A percentile compares a stretch with the other conserved stretches of the same genome.
These are phyloP conservation scores for Corymbia maculata DNA, from an alignment of 345 rosid genomes.

Conservation along the genomic window DNA sequence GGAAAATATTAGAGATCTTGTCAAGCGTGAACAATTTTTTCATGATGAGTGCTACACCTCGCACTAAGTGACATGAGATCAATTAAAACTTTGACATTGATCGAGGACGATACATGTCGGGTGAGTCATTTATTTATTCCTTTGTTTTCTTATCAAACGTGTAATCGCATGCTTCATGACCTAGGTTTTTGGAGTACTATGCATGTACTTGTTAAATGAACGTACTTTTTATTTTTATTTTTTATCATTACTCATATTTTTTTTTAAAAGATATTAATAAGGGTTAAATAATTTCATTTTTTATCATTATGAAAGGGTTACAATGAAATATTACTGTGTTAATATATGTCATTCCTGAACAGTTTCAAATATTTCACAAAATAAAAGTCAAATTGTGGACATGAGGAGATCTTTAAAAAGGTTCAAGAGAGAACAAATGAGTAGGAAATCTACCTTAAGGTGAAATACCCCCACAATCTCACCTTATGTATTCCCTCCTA, in stretches of 20 bases:
- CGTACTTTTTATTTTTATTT: not conserved
- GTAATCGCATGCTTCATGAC: accelerated
- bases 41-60: not conserved
- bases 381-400: not conserved
- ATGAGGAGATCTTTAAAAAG: no score
- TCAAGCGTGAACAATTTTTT: not conserved
- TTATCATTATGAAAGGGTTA: not conserved
- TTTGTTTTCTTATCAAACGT: not conserved
- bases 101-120: not conserved
- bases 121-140: not conserved
- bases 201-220: not conserved
- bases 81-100: not conserved
- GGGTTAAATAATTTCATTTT: not conserved
- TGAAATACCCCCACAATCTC: no score
- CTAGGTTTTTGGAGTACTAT: not conserved
- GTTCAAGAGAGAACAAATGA: no score
- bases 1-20: not conserved
- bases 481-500: no score
- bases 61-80: not conserved
- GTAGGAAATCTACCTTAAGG: no score
- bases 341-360: not conserved
- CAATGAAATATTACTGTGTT: not conserved
- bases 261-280: not conserved
- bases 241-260: not conserved
- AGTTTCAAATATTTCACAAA: not conserved